Evolutionary conservation across 306 rosid species (phyloP).

Genomic region (Prunus salicina): DNA sequence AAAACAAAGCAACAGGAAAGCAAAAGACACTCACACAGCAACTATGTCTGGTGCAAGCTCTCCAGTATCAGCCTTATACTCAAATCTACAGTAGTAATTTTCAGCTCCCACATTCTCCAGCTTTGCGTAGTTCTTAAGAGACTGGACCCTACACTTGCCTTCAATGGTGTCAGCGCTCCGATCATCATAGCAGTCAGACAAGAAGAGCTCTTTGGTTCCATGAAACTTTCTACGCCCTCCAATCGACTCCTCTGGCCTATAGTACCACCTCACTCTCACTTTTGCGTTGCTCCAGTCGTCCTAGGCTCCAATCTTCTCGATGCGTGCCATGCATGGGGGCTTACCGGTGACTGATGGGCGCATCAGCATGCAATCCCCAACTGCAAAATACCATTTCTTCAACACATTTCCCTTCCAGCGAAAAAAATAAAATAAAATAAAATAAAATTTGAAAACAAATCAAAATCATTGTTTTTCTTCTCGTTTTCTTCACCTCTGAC

Average conservation of each 20-base stretch:
- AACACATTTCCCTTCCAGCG: not conserved
- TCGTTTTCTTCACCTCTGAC: constrained; percentile 63
- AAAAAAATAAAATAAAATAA: too few species aligned
- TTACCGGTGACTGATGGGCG: constrained; percentile 74
- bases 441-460: not conserved
- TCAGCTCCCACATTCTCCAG: constrained; percentile 77
- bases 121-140: constrained; percentile 83
- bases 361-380: constrained; percentile 76
- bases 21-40: constrained; percentile 67
- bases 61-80: constrained; percentile 89
- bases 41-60: constrained; percentile 86
- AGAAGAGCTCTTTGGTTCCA: constrained; percentile 79
- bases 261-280: constrained; percentile 82
- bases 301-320: constrained; percentile 75
- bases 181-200: constrained; percentile 73
- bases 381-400: constrained; percentile 24
- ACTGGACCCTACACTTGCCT: constrained; percentile 72
- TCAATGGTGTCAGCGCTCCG: constrained; percentile 90
- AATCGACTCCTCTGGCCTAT: constrained; percentile 85
- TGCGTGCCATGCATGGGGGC: constrained; percentile 75
- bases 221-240: constrained; percentile 89
- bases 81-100: constrained; percentile 82
- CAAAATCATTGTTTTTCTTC: not conserved
- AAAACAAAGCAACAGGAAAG: not conserved
- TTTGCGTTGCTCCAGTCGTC: constrained; percentile 57